A percentile compares a stretch with the other conserved stretches of the same genome.
These are phyloP conservation scores for Copromyces sp. DNA, from an alignment of 495 filamentous ascomycete genomes.

Conservation along the genomic window DNA sequence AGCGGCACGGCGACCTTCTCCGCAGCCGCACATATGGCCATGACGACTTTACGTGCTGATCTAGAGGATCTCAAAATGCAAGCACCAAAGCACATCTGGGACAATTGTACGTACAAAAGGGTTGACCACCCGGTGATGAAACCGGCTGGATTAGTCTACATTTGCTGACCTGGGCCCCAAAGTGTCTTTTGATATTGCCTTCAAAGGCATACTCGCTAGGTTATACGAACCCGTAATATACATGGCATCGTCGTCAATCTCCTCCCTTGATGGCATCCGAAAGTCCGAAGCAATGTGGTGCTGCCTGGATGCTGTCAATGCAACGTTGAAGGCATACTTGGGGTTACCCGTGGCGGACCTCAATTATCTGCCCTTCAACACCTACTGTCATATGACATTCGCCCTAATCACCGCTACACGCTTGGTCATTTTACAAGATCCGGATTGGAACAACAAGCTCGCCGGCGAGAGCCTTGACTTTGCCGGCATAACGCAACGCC, in stretches of 20 bases:
- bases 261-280: neutral
- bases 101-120: constrained; percentile 3
- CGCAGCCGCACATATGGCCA: constrained; percentile 10
- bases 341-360: constrained; percentile 2
- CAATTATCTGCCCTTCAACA: constrained; percentile 6
- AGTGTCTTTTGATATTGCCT: constrained; percentile 9
- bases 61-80: constrained; percentile 4
- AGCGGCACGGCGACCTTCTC: neutral
- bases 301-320: constrained; percentile 8
- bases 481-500: neutral
- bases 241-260: neutral
- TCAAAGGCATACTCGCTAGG: constrained; percentile 7
- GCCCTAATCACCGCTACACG: constrained; percentile 11
- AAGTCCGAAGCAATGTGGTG: constrained; percentile 13
- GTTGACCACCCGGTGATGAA: neutral
- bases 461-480: constrained; percentile 11
- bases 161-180: neutral
- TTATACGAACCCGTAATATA: constrained; percentile 18
- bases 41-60: constrained; percentile 9
- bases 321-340: constrained; percentile 6
- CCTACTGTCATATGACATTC: constrained; percentile 9
- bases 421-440: constrained; percentile 10
- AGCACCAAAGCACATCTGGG: constrained; percentile 2
- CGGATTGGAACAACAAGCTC: constrained; percentile 14
- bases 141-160: neutral